Evolutionary conservation across 441 rosid genomes (phyloP).

Genomic region (Pelargonium fulgidum): DNA sequence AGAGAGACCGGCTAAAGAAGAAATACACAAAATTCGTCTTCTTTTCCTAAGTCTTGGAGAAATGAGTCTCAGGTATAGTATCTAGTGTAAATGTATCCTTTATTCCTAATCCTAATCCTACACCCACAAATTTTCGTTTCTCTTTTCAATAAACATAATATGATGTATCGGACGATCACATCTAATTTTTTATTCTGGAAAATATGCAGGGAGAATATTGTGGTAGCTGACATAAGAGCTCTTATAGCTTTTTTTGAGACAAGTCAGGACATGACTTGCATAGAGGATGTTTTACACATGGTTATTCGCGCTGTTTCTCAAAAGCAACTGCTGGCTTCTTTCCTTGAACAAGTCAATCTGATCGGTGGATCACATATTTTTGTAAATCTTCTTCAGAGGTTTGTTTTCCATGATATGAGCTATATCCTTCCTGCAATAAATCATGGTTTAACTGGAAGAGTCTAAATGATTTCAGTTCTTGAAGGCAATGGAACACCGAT

Average conservation of each 20-base stretch:
- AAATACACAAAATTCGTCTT: slow-evolving; percentile 92
- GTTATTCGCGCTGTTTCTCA: slow-evolving; percentile 85
- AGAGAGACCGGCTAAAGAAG: slow-evolving; percentile 84
- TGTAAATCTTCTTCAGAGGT: slow-evolving; percentile 93
- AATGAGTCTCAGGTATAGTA: slow-evolving; percentile 85
- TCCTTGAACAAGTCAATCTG: slow-evolving; percentile 83
- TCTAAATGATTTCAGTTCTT: slow-evolving; percentile 1
- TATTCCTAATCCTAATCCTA: slow-evolving; percentile 14
- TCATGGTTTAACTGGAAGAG: neutral
- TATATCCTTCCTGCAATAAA: slow-evolving; percentile 9
- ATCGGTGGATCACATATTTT: slow-evolving; percentile 86
- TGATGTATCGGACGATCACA: slow-evolving; percentile 15
- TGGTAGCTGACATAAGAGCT: slow-evolving; percentile 63
- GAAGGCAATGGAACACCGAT: neutral
- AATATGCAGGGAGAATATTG: slow-evolving; percentile 68
- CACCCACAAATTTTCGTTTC: slow-evolving; percentile 10
- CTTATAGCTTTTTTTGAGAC: slow-evolving; percentile 81
- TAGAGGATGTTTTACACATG: slow-evolving; percentile 95
- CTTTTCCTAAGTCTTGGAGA: slow-evolving; percentile 92
- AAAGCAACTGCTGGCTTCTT: slow-evolving; percentile 61
- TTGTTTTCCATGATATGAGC: slow-evolving; percentile 21
- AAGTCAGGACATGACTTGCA: slow-evolving; percentile 85
- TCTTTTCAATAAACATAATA: slow-evolving; percentile 10
- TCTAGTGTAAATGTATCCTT: slow-evolving; percentile 21
- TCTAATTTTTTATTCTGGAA: slow-evolving; percentile 15